Percentiles rank a stretch among this genome's conserved stretches.
These are phyloP conservation scores for Carex littledalei DNA, from an alignment of 176 grass and related monocot genomes.

Conservation along the genomic window DNA sequence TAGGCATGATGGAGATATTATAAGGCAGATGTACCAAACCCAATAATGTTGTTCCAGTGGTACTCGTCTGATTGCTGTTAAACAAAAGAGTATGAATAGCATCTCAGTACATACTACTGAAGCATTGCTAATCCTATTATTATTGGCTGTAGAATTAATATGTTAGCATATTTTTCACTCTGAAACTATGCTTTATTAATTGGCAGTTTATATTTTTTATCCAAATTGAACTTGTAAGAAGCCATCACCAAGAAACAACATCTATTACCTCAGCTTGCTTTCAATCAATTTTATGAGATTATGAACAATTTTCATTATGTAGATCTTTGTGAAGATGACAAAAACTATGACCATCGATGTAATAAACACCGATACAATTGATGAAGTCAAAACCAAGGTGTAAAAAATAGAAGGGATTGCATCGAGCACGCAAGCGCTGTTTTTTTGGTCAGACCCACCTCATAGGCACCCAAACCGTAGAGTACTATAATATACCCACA, in stretches of 20 bases:
- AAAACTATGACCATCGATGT: neutral
- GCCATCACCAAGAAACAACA: neutral
- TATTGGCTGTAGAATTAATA: neutral
- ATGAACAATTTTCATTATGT: neutral
- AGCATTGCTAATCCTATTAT: neutral
- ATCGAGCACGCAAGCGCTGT: neutral
- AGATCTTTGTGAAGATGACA: neutral
- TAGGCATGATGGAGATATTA: neutral
- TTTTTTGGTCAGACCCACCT: neutral
- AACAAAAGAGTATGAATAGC: neutral
- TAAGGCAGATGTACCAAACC: neutral
- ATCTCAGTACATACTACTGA: neutral
- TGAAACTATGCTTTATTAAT: neutral
- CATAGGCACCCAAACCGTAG: neutral
- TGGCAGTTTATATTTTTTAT: neutral
- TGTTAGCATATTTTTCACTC: neutral
- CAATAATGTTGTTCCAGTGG: neutral
- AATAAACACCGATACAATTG: slow-evolving; percentile 6
- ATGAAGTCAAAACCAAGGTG: neutral
- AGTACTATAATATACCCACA: neutral
- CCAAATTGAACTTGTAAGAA: neutral
- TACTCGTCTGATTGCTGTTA: neutral
- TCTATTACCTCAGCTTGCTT: neutral
- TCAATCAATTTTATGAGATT: neutral
- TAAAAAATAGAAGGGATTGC: neutral